These are phyloP conservation scores for Xerocomus amazonicus DNA, from an alignment of 1,284 basidiomycete species.

Conservation along the genomic window DNA sequence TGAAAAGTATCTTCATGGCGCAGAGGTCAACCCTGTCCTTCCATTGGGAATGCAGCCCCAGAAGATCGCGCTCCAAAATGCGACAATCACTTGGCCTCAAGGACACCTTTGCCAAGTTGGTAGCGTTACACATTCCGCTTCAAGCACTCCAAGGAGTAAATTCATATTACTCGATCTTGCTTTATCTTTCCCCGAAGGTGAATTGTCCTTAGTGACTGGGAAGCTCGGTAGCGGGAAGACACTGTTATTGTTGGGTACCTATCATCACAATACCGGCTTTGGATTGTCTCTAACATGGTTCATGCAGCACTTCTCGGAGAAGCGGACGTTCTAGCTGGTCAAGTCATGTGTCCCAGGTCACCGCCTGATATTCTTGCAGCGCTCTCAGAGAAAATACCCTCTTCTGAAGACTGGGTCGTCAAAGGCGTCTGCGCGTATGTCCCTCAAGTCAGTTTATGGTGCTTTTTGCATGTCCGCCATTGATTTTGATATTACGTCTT, in stretches of 20 bases:
- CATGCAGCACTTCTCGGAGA: conserved; percentile 81
- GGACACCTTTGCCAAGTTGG: conserved; percentile 53
- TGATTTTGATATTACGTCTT: neutral
- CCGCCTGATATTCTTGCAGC: conserved; percentile 73
- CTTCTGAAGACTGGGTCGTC: conserved; percentile 73
- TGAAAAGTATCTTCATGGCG: conserved; percentile 79
- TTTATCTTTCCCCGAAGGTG: conserved; percentile 73
- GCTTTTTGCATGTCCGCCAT: neutral
- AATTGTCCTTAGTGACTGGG: conserved; percentile 81
- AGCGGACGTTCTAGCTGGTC: conserved; percentile 80
- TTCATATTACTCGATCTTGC: conserved; percentile 80
- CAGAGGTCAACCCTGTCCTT: conserved; percentile 63
- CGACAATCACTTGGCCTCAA: conserved; percentile 88
- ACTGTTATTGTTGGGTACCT: conserved; percentile 65
- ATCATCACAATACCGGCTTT: neutral
- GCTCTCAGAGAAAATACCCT: conserved; percentile 42
- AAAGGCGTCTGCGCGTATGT: conserved; percentile 84
- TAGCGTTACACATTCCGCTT: conserved; percentile 47
- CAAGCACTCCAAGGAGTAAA: conserved; percentile 70
- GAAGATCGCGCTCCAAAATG: conserved; percentile 72
- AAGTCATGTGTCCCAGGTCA: conserved; percentile 78
- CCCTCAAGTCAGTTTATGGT: conserved; percentile 60
- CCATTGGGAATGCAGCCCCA: conserved; percentile 54
- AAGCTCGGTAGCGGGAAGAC: conserved; percentile 83
- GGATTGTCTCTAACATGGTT: conserved; percentile 1